Evolutionary conservation across 1,284 basidiomycete genomes (phyloP), one percentile per base, ranked within the genome.

Genomic region (Apiotrichum veenhuisii): DNA sequence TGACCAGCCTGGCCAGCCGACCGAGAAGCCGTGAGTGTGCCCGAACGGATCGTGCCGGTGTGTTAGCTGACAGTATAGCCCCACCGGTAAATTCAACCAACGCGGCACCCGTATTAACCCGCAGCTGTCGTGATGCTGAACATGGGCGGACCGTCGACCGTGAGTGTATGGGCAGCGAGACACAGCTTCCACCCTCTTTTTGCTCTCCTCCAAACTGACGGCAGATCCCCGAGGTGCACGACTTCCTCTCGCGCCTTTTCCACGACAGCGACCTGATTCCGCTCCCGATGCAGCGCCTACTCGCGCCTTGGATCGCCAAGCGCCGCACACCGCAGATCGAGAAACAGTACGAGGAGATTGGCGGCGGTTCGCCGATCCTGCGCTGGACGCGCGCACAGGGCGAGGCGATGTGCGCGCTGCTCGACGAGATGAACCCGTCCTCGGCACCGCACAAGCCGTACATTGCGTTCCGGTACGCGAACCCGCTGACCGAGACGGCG

Each of bases 381-480:
- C 84, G 83, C 51, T 98, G 96, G 82, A 96, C 95, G 1, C 80
- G 85, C 61, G 75, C 85, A 25, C 96, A 99, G 78, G 96, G 94
- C 46, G 85, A 87, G 54, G 87, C 84, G 55, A 95, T 99, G 94
- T 89, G 85, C 26, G 80, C 84, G 52, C 81, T 98, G 57, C 84
- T 98, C 25, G 95, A 99, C 76, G 94, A 98, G 74, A 81, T 98
- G 20, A 86, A 89, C 64, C 96, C 96, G 2, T 82, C 83, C 60
- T 92, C 90, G 1, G 95, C 95, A 5, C 95, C 95, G 2, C 95
- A 98, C 80, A 98, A 97, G 78, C 82, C 87, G 36, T 99, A 99
- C 75, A 86, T 94, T 65, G 91, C 91, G 25, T 97, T 97, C 79
- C 87, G 93, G 61, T 94, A 99, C 75, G 93, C 91, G 22, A 82